phyloP scores from a whole-genome alignment of 805 yeast genomes.

The Wickerhamia fluorescens region DNA sequence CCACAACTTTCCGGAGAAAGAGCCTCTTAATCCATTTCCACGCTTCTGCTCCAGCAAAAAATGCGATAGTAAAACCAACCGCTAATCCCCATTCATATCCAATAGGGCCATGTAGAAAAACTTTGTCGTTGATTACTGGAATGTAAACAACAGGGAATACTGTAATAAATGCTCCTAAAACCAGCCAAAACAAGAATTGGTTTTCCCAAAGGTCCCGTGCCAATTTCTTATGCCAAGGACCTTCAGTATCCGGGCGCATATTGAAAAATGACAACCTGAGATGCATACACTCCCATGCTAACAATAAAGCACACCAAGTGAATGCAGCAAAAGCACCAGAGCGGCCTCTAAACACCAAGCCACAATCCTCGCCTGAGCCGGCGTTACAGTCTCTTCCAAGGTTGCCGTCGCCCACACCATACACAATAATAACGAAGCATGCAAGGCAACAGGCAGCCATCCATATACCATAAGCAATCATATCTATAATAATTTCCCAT shows the following conservation, averaged over 20 bases:
- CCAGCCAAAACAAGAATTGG: constrained; percentile 32
- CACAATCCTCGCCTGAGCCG: constrained; percentile 16
- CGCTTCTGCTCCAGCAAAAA: constrained; percentile 27
- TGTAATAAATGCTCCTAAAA: constrained; percentile 26
- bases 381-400: constrained; percentile 31
- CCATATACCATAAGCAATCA: constrained; percentile 34
- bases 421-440: constrained; percentile 32
- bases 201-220: constrained; percentile 29
- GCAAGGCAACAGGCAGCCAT: constrained; percentile 36
- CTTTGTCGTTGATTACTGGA: constrained; percentile 34
- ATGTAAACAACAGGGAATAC: constrained; percentile 36
- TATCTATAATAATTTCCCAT: constrained; percentile 34
- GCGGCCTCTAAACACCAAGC: constrained; percentile 31
- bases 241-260: constrained; percentile 31
- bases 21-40: constrained; percentile 36
- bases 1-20: constrained; percentile 14
- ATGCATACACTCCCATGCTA: constrained; percentile 37
- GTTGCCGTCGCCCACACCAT: constrained; percentile 32
- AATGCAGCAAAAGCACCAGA: constrained; percentile 32
- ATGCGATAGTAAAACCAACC: constrained; percentile 22
- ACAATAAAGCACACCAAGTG: constrained; percentile 36
- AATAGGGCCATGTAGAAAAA: constrained; percentile 31
- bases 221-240: constrained; percentile 32
- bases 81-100: constrained; percentile 36
- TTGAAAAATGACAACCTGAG: constrained; percentile 26